Evolutionary conservation across 192 early-diverging fungal genomes (phyloP).

Genomic region (Coemansia sp.): DNA sequence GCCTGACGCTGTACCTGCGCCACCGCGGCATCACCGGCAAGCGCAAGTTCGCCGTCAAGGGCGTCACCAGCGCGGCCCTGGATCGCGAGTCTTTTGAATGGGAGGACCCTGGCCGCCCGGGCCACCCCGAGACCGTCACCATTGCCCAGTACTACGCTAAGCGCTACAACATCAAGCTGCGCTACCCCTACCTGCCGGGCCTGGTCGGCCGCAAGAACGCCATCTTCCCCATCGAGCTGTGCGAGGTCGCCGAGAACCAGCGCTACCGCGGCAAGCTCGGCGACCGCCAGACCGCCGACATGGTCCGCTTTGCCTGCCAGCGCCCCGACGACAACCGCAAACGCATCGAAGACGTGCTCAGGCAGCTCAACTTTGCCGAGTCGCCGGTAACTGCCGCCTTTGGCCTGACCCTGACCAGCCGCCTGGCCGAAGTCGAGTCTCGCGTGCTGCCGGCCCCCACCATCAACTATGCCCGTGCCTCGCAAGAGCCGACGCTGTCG

Average conservation of each 20-base stretch:
- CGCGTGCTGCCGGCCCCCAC: constrained; percentile 78
- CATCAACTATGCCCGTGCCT: constrained; percentile 62
- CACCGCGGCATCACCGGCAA: constrained; percentile 61
- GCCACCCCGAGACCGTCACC: constrained; percentile 57
- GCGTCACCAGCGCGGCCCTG: constrained; percentile 67
- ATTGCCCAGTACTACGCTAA: constrained; percentile 78
- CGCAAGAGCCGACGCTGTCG: constrained; percentile 51
- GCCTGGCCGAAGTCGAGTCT: constrained; percentile 70
- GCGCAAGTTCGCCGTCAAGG: constrained; percentile 71
- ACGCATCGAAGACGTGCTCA: constrained; percentile 74
- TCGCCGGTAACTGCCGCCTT: constrained; percentile 79
- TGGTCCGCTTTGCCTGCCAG: constrained; percentile 92
- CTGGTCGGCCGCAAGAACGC: constrained; percentile 69
- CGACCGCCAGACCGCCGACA: constrained; percentile 86
- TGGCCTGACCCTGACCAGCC: constrained; percentile 63
- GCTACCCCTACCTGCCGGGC: constrained; percentile 80
- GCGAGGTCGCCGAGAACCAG: constrained; percentile 79
- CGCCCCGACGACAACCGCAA: constrained; percentile 78
- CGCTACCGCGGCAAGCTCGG: constrained; percentile 79
- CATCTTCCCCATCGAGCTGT: constrained; percentile 91
- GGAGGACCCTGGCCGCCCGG: constrained; percentile 45
- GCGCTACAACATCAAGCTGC: constrained; percentile 69
- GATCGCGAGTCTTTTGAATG: constrained; percentile 70
- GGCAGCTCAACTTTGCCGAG: constrained; percentile 61
- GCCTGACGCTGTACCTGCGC: constrained; percentile 56